Base-by-base conservation (phyloP, 1,139 yeast genomes). In the Kodamaea derodonti region DNA sequence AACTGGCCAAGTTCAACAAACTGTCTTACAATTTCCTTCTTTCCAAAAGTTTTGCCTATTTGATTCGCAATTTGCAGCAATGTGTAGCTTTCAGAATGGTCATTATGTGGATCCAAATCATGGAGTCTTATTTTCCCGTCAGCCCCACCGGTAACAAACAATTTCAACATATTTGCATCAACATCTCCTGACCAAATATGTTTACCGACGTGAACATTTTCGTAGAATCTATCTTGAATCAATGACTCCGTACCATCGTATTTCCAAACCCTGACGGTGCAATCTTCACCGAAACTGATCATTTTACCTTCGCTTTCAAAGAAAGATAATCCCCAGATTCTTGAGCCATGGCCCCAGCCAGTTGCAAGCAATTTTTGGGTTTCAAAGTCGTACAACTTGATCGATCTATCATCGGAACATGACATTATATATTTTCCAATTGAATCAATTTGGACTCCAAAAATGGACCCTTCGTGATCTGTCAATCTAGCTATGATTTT, bases 291-390 rank as follows among this genome's bases (percentile, higher is more conserved):
- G 11, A 80, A 78, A 58, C 95, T 83, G 44, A 73, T 57, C 3
- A 75, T 51, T 18, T 75, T 63, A 18, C 22, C 9, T 18, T 7
- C 6, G 22, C 9, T 9, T 18, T 47, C 43, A 41, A 67, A 73
- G 54, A 88, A 87, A 29, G 69, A 69, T 35, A 92, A 65, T 29
- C 75, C 75, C 98, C 98, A 92, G 29, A 92, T 88, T 52, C 98
- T 73, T 0, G 97, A 90, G 3, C 85, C 83, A 54, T 92, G 98
- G 12, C 97, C 97, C 97, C 97, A 92, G 0, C 96, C 97, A 26
- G 80, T 75, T 1, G 92, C 83, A 24, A 84, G 45, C 22, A 80
- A 60, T 6, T 61, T 46, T 0, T 94, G 92, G 2, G 69, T 51
- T 5, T 52, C 48, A 42, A 81, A 62, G 44, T 77, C 78, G 80